Base-by-base conservation (phyloP, 805 yeast species). In the Spencermartinsiella europaea region DNA sequence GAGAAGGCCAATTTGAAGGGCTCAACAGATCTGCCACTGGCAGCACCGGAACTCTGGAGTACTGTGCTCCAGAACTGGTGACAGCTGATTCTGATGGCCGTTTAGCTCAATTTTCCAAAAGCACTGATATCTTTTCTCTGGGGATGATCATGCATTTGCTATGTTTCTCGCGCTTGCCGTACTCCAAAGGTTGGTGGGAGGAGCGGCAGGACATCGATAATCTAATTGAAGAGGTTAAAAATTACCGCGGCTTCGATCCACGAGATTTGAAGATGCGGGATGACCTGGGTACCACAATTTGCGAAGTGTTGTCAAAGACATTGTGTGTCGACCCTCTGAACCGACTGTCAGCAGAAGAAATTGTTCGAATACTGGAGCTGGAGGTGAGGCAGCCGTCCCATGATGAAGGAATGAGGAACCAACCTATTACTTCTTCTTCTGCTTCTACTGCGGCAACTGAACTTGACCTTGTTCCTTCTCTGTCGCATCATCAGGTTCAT, bases 1-100 rank as follows among this genome's bases (percentile, higher is more conserved):
- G 96, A 2, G 96, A 89, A 62, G 85, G 93, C 4, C 85, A 84
- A 53, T 70, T 84, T 52, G 81, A 82, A 45, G 88, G 91, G 12
- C 79, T 74, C 20, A 64, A 61, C 36, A 68, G 89, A 40, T 71
- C 73, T 7, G 81, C 90, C 1, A 81, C 89, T 3, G 96, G 96
- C 0, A 77, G 81, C 37, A 89, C 96, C 0, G 96, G 96, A 0
- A 89, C 96, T 0, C 58, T 88, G 5, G 96, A 88, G 58, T 89
- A 80, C 56, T 81, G 88, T 17, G 95, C 96, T 0, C 96, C 96
- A 0, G 95, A 88, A 55, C 70, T 85, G 8, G 72, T 87, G 55
- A 60, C 70, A 22, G 53, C 46, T 40, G 55, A 46, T 12, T 25
- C 31, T 3, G 50, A 60, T 1, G 75, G 67, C 4, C 52, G 55